Percentiles rank a stretch among this genome's conserved stretches.
These are phyloP conservation scores for Verbena officinalis DNA, from an alignment of 257 asterid species.

Conservation along the genomic window DNA sequence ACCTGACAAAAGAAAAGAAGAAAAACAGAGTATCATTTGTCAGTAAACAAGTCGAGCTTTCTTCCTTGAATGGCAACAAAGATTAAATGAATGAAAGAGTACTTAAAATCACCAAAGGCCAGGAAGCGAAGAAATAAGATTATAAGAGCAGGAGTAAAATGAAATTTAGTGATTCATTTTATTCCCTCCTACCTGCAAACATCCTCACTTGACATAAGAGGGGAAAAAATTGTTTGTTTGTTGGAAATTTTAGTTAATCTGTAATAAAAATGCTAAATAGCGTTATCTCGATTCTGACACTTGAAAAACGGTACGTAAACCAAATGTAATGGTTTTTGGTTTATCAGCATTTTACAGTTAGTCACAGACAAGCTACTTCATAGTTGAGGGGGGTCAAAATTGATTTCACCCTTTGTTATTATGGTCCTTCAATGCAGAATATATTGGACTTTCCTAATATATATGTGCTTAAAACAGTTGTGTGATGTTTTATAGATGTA, in stretches of 20 bases:
- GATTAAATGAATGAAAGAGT: too few relatives aligned
- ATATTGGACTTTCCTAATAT: not conserved
- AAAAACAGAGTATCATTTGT: too few relatives aligned
- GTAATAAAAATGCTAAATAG: too few relatives aligned
- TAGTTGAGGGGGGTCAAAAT: not conserved
- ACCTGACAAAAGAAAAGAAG: too few relatives aligned
- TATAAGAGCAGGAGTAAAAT: too few relatives aligned
- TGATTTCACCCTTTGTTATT: not conserved
- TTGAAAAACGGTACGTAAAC: not conserved
- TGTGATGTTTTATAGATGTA: slow-evolving; percentile 64
- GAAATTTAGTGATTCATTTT: too few relatives aligned
- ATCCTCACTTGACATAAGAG: not conserved
- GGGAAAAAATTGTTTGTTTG: not conserved
- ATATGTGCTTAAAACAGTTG: slow-evolving; percentile 28
- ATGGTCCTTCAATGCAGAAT: not conserved
- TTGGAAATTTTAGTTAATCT: not conserved
- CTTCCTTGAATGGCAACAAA: too few relatives aligned
- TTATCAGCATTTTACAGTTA: not conserved
- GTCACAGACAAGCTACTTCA: not conserved
- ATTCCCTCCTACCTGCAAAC: too few relatives aligned
- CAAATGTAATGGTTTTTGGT: not conserved
- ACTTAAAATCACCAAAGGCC: too few relatives aligned
- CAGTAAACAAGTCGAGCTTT: too few relatives aligned
- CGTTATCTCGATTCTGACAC: too few relatives aligned
- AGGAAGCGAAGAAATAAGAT: too few relatives aligned